Evolutionary conservation across 257 asterid genomes (phyloP), one percentile per base, ranked within the genome.

Genomic region (Nicotiana attenuata): DNA sequence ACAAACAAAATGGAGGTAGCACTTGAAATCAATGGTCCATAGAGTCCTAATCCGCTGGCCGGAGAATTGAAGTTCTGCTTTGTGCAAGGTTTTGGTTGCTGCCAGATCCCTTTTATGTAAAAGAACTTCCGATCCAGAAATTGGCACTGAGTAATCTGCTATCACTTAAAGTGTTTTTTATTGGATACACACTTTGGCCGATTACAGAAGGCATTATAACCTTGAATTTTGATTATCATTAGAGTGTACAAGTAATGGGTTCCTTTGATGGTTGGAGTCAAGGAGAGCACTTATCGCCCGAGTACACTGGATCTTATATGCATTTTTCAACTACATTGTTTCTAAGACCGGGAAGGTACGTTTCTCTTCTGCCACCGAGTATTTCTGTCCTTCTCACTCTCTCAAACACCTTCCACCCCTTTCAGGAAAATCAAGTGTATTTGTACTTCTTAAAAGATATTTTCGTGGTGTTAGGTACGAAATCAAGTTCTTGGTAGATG

Each of bases 201-300:
- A 47, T 10, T 24, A 50, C n/a, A 52, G 85, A 50, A 76, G 57
- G 53, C 20, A 45, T 80, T 65, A 29, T 68, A 22, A n/a, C n/a
- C 17, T 24, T 75, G 61, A 67, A 47, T 64, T 50, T 77, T 76
- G 22, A 41, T 85, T 29, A 14, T 77, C 82, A 80, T 78, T 85
- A 96, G 98, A 92, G 93, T 68, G 98, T 96, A 82, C 95, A 93
- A 91, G 97, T 96, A 57, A 92, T 96, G 97, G 98, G 98, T 29
- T 96, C 98, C 16, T 96, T 94, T 80, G 96, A 96, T 82, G 94
- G 96, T 50, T 96, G 99, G 99, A 90, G 88, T 80, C 87, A 85
- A 89, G 98, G 97, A 75, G 99, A 96, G 83, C 85, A 92, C 76
- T 87, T 96, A 59, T 94, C 98, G 47, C 93, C 93, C 1, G 97